These are phyloP conservation scores for Pleurotus sapidus DNA, from an alignment of 768 basidiomycete genomes.

Conservation along the genomic window DNA sequence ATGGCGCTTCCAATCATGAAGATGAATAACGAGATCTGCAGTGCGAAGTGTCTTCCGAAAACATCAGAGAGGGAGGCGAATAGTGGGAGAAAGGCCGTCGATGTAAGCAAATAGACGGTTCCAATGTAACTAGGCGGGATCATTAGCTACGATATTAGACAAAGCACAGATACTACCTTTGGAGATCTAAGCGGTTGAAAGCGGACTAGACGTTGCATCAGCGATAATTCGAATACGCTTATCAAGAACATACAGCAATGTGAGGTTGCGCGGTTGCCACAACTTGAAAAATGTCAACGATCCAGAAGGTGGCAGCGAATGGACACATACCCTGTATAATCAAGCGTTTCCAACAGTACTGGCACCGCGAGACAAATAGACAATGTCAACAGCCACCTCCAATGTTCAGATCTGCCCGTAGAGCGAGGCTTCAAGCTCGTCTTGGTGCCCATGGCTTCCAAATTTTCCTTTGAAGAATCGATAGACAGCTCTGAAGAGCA, in stretches of 20 bases:
- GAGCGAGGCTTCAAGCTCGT: no score
- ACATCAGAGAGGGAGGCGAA: slow-evolving; percentile 49
- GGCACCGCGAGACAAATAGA: slow-evolving; percentile 37
- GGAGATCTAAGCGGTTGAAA: slow-evolving; percentile 9
- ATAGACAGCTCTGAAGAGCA: no score
- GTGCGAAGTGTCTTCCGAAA: slow-evolving; percentile 45
- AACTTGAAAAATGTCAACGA: slow-evolving; percentile 22
- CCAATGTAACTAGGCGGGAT: slow-evolving; percentile 39
- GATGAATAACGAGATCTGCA: slow-evolving; percentile 40
- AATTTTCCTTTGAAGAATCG: no score
- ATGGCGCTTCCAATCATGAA: slow-evolving; percentile 46
- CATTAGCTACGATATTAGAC: background rate
- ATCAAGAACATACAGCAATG: slow-evolving; percentile 37
- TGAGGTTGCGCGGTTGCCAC: slow-evolving; percentile 51
- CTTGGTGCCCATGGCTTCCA: no score
- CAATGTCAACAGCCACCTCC: slow-evolving; percentile 13
- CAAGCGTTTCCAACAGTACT: slow-evolving; percentile 31
- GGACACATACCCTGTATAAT: slow-evolving; percentile 9
- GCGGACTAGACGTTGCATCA: slow-evolving; percentile 4
- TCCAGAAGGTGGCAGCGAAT: background rate
- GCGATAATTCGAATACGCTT: background rate
- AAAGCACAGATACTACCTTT: background rate
- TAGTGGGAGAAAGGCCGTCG: slow-evolving; percentile 51
- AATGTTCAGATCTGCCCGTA: background rate
- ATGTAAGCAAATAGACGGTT: slow-evolving; percentile 46